Evolutionary conservation across 106 monocot genomes (phyloP).

Genomic region (Dendrobium officinale): DNA sequence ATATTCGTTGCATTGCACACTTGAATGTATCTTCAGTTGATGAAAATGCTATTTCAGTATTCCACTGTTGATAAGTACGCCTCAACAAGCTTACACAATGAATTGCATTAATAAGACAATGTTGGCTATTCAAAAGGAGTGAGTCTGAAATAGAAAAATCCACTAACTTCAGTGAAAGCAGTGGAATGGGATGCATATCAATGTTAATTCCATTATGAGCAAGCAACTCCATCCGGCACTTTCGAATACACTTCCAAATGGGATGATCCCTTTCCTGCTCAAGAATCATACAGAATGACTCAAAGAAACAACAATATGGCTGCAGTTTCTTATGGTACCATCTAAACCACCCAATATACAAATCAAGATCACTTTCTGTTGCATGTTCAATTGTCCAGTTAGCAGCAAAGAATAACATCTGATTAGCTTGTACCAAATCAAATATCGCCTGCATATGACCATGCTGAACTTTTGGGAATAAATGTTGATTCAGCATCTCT

Average conservation of each 20-base stretch:
- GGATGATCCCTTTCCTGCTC: slow-evolving; percentile 59
- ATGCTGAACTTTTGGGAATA: slow-evolving; percentile 26
- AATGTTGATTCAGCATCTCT: slow-evolving; percentile 17
- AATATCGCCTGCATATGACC: slow-evolving; percentile 8
- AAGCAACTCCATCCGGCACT: slow-evolving; percentile 27
- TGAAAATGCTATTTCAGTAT: slow-evolving; percentile 28
- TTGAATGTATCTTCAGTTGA: slow-evolving; percentile 7
- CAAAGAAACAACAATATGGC: slow-evolving; percentile 58
- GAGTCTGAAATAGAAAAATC: slow-evolving; percentile 27
- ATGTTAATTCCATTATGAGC: slow-evolving; percentile 21
- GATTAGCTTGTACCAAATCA: slow-evolving; percentile 29
- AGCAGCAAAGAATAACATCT: slow-evolving; percentile 73
- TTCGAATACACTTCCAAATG: slow-evolving; percentile 63
- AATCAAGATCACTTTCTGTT: slow-evolving; percentile 48
- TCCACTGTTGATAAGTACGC: slow-evolving; percentile 64
- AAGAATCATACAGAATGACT: slow-evolving; percentile 35
- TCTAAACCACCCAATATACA: slow-evolving; percentile 52
- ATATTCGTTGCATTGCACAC: slow-evolving; percentile 14
- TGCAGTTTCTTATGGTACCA: slow-evolving; percentile 37
- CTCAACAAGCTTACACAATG: slow-evolving; percentile 44
- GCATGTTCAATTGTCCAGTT: slow-evolving; percentile 86
- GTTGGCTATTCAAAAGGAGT: slow-evolving; percentile 8
- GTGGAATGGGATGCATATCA: slow-evolving; percentile 33
- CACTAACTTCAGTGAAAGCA: slow-evolving; percentile 41
- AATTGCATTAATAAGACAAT: slow-evolving; percentile 33